Conservation (phyloP, 179 eudicot genomes). For the Heliamphora pulchella region DNA sequence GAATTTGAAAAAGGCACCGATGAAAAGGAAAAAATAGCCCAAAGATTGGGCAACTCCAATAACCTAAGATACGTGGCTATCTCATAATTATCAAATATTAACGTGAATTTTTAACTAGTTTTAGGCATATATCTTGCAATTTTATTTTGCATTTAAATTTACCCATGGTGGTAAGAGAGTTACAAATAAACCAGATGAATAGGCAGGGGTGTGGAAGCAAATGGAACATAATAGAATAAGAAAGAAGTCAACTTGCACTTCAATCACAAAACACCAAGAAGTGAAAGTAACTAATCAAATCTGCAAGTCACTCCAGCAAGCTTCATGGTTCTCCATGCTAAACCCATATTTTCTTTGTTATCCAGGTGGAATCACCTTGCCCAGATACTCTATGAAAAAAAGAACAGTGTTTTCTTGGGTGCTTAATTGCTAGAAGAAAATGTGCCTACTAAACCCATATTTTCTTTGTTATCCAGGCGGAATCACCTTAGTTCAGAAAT, state of each 20-base stretch:
- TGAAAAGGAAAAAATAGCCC: neutral
- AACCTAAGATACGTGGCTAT: neutral
- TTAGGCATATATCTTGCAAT: neutral
- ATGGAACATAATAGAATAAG: neutral
- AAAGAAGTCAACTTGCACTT: no score
- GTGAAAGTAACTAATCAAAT: neutral
- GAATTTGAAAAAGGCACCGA: neutral
- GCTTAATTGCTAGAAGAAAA: no score
- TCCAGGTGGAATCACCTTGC: no score
- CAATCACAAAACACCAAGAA: no score
- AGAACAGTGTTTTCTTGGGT: no score
- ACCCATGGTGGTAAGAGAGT: neutral
- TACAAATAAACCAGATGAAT: neutral
- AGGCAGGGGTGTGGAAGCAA: neutral
- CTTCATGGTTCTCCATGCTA: no score
- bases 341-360: no score
- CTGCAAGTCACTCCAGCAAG: neutral
- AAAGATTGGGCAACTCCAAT: neutral
- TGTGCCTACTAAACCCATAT: no score
- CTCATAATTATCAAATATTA: neutral
- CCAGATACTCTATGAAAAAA: no score
- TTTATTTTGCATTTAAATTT: neutral
- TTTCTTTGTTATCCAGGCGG: no score
- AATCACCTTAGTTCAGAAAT: no score
- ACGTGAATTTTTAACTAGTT: no score